Conservation (phyloP, 345 rosid genomes). For the Clarkia xantiana region DNA sequence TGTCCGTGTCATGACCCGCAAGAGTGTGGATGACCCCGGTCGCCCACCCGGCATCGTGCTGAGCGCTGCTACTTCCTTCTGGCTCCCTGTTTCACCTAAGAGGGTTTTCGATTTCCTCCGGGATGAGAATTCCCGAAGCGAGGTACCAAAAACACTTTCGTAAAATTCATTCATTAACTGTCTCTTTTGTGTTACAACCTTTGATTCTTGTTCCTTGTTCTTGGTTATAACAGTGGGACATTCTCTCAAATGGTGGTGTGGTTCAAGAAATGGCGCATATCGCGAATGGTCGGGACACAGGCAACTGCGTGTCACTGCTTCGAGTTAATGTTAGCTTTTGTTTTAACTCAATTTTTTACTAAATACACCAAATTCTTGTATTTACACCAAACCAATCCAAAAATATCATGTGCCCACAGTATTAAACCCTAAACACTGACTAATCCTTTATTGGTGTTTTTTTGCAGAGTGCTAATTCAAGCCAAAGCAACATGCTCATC, state of each 20-base stretch:
- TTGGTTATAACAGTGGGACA: conserved; percentile 63
- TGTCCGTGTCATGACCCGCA: conserved; percentile 68
- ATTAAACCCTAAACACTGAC: no score
- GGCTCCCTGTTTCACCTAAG: conserved; percentile 68
- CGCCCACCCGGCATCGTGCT: conserved; percentile 71
- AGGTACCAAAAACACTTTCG: conserved; percentile 31
- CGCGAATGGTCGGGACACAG: conserved; percentile 65
- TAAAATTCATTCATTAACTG: background rate
- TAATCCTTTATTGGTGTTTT: no score
- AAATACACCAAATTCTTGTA: no score
- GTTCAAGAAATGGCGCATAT: conserved; percentile 75
- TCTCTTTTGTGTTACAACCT: no score
- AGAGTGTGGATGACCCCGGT: conserved; percentile 70
- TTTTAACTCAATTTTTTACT: no score
- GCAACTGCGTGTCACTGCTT: conserved; percentile 69
- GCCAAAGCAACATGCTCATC: conserved; percentile 44
- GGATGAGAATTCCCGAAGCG: conserved; percentile 50
- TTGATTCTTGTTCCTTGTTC: no score
- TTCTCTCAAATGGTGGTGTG: conserved; percentile 47
- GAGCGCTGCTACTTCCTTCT: conserved; percentile 84
- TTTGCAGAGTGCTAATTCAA: conserved; percentile 32
- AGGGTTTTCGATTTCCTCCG: conserved; percentile 68
- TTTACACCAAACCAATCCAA: no score
- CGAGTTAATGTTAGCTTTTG: conserved; percentile 40
- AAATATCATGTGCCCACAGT: no score